A percentile compares a stretch with the other conserved stretches of the same genome.
These are phyloP conservation scores for Aspergillus panamensis DNA, from an alignment of 495 filamentous ascomycete species.

Conservation along the genomic window DNA sequence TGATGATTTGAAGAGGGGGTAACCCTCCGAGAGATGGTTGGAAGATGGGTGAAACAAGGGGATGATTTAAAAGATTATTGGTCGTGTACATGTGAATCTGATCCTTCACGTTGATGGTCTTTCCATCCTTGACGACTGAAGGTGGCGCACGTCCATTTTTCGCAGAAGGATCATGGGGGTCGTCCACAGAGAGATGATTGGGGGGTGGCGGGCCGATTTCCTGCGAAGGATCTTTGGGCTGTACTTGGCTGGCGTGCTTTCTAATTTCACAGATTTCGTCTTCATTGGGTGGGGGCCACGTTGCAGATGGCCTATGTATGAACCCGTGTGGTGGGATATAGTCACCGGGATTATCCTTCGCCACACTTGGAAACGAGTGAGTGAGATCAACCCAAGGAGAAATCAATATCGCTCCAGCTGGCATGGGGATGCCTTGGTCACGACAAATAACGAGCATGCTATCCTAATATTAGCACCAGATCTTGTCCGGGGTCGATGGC, in stretches of 20 bases:
- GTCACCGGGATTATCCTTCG: conserved; percentile 66
- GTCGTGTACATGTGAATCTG: conserved; percentile 95
- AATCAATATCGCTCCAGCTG: conserved; percentile 85
- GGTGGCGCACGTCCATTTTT: conserved; percentile 1
- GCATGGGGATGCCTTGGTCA: conserved; percentile 75
- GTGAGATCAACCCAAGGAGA: conserved; percentile 93
- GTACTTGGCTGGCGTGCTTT: conserved; percentile 29
- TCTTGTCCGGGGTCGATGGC: background rate
- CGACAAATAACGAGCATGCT: conserved; percentile 75
- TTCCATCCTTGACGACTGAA: conserved; percentile 53
- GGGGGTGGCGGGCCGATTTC: conserved; percentile 27
- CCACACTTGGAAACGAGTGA: conserved; percentile 89
- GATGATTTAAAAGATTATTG: conserved; percentile 81
- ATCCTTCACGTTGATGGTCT: conserved; percentile 72
- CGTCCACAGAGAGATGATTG: conserved; percentile 6
- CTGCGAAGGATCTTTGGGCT: conserved; percentile 1
- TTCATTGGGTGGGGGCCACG: conserved; percentile 87
- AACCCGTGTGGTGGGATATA: conserved; percentile 89
- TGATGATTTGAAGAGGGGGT: conserved; percentile 79
- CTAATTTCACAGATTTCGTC: conserved; percentile 58
- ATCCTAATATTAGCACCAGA: conserved; percentile 19
- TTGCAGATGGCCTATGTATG: conserved; percentile 71
- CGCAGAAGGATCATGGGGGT: background rate
- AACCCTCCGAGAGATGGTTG: conserved; percentile 85
- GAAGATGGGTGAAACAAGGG: conserved; percentile 82